phyloP scores from a whole-genome alignment of 169 alveolate species.

The Plasmodium gaboni region DNA sequence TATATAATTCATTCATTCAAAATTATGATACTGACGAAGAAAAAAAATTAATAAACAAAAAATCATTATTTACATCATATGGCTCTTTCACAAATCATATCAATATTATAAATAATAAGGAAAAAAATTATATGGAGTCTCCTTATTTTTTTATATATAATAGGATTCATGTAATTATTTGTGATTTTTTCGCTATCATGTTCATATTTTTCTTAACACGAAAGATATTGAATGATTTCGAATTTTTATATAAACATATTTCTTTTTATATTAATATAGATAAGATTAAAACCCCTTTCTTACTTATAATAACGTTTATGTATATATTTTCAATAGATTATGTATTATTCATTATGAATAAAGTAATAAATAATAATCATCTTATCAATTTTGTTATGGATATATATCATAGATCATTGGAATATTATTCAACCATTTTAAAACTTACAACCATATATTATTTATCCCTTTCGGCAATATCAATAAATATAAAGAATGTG shows the following conservation, averaged over 20 bases:
- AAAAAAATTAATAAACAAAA: neutral
- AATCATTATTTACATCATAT: neutral
- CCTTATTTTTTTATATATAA: conserved; percentile 1
- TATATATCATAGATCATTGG: conserved; percentile 35
- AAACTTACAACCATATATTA: conserved; percentile 38
- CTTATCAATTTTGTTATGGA: neutral
- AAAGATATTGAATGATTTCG: conserved; percentile 15
- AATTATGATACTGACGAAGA: neutral
- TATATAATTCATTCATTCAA: no score
- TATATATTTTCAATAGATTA: conserved; percentile 13
- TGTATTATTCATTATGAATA: neutral
- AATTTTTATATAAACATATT: conserved; percentile 4
- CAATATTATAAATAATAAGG: neutral
- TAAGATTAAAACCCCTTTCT: conserved; percentile 24
- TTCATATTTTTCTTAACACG: conserved; percentile 20
- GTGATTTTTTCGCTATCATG: conserved; percentile 35
- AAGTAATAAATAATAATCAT: neutral
- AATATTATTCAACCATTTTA: conserved; percentile 53
- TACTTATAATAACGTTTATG: conserved; percentile 21
- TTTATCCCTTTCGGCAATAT: conserved; percentile 48
- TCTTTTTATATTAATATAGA: conserved; percentile 5
- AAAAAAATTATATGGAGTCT: neutral
- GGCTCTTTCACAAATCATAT: conserved; percentile 27
- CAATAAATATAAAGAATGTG: conserved; percentile 25
- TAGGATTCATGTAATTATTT: conserved; percentile 5